phyloP scores from a whole-genome alignment of 1,284 basidiomycete species.

The Schizopora paradoxa region DNA sequence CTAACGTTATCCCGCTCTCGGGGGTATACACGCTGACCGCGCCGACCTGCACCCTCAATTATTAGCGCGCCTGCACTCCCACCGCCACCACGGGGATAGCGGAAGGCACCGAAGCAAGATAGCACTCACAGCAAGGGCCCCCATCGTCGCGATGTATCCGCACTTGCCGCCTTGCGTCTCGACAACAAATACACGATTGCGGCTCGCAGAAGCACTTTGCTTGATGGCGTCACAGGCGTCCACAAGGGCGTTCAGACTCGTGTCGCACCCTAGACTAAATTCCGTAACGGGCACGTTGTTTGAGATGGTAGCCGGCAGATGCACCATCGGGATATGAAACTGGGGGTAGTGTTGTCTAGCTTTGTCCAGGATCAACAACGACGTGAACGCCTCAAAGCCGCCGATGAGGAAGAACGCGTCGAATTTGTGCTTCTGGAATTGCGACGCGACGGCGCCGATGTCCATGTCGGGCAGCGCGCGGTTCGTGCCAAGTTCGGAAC shows the following conservation, averaged over 20 bases:
- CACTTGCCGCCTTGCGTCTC: slow-evolving; percentile 97
- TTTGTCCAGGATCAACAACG: slow-evolving; percentile 75
- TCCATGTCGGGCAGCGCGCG: slow-evolving; percentile 82
- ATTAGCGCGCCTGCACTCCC: too few relatives aligned
- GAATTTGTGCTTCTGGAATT: slow-evolving; percentile 84
- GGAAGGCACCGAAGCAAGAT: background rate
- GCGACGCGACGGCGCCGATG: slow-evolving; percentile 81
- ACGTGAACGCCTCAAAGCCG: slow-evolving; percentile 91
- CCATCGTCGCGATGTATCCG: slow-evolving; percentile 93
- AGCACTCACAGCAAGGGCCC: slow-evolving; percentile 85
- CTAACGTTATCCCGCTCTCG: slow-evolving; percentile 82
- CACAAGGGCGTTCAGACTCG: slow-evolving; percentile 94
- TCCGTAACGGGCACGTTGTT: slow-evolving; percentile 99
- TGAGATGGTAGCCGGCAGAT: slow-evolving; percentile 92
- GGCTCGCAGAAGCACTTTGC: slow-evolving; percentile 92
- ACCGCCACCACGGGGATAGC: too few relatives aligned
- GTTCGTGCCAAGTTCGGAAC: slow-evolving; percentile 98
- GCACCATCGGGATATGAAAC: slow-evolving; percentile 91
- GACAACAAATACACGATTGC: slow-evolving; percentile 95
- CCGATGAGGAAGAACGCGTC: slow-evolving; percentile 88
- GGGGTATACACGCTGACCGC: slow-evolving; percentile 94
- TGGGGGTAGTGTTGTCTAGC: slow-evolving; percentile 80
- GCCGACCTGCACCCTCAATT: slow-evolving; percentile 69
- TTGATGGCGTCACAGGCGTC: slow-evolving; percentile 98
- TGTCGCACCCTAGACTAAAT: slow-evolving; percentile 92